Percentiles rank a stretch among this genome's conserved stretches.
Conservation (phyloP, 2,329 filamentous ascomycete species). For the Thelonectria discophora region DNA sequence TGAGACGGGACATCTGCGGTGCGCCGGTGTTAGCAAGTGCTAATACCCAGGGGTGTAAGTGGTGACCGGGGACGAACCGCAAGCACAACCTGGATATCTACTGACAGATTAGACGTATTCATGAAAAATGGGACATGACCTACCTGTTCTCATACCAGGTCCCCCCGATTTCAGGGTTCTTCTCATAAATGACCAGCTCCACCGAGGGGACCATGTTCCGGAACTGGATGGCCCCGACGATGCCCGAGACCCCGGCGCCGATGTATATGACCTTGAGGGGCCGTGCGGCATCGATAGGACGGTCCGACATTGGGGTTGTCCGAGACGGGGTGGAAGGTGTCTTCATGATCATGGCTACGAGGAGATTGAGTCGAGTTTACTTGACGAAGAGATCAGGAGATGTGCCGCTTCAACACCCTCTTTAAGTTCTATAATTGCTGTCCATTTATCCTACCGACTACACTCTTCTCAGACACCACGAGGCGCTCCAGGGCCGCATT, state of each 20-base stretch:
- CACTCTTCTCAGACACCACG: background rate
- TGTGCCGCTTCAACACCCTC: background rate
- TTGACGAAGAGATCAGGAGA: background rate
- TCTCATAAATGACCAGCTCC: constrained; percentile 22
- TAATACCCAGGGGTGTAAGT: background rate
- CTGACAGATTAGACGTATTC: background rate
- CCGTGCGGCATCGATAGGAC: constrained; percentile 7
- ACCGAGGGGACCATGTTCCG: constrained; percentile 11
- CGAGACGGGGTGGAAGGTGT: background rate
- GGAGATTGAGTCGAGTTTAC: background rate
- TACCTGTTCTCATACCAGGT: constrained; percentile 24
- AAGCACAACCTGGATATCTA: constrained; percentile 23
- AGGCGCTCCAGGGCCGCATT: background rate
- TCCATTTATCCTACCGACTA: background rate
- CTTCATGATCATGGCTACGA: background rate
- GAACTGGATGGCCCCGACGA: constrained; percentile 19
- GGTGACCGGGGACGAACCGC: background rate
- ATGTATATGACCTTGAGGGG: constrained; percentile 18
- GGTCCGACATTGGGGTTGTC: background rate
- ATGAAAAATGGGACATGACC: background rate
- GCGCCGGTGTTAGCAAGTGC: background rate
- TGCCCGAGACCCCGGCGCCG: constrained; percentile 20
- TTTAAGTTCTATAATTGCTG: background rate
- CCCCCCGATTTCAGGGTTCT: constrained; percentile 22
- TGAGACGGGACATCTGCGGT: constrained; percentile 20